Conservation (phyloP, 352 stramenopile species). For the Pythium insidiosum region DNA sequence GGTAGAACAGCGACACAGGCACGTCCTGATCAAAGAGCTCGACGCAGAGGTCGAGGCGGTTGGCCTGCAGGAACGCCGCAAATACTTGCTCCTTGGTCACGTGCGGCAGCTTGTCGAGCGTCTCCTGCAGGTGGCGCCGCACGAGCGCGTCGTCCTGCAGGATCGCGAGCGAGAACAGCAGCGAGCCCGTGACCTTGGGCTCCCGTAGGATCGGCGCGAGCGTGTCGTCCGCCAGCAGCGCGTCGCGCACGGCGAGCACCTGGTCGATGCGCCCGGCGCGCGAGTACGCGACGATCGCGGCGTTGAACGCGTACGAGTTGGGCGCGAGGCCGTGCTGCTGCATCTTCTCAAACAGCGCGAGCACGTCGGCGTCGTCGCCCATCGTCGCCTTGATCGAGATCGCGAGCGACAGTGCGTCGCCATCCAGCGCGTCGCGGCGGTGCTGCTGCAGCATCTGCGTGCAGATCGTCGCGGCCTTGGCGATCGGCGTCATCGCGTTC, state of each 20-base stretch:
- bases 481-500: conserved; percentile 18
- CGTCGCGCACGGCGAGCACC: conserved; percentile 45
- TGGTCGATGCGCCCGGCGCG: conserved; percentile 37
- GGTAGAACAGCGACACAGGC: conserved; percentile 20
- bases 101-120: conserved; percentile 29
- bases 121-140: conserved; percentile 12
- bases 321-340: conserved; percentile 39
- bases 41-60: conserved; percentile 31
- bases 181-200: conserved; percentile 42
- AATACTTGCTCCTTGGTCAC: conserved; percentile 34
- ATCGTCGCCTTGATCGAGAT: conserved; percentile 71
- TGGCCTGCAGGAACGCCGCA: conserved; percentile 22
- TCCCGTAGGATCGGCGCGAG: conserved; percentile 23
- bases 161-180: conserved; percentile 62
- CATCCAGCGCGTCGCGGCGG: conserved; percentile 35
- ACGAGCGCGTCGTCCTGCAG: conserved; percentile 33
- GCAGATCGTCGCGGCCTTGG: conserved; percentile 51
- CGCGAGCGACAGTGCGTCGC: conserved; percentile 63
- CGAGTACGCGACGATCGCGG: conserved; percentile 64
- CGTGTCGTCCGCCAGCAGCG: conserved; percentile 9
- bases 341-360: conserved; percentile 71
- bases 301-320: conserved; percentile 77
- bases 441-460: conserved; percentile 53
- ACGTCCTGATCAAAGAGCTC: conserved; percentile 37
- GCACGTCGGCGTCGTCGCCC: conserved; percentile 67